Conservation (phyloP, 306 rosid species). For the Mimosa pudica region DNA sequence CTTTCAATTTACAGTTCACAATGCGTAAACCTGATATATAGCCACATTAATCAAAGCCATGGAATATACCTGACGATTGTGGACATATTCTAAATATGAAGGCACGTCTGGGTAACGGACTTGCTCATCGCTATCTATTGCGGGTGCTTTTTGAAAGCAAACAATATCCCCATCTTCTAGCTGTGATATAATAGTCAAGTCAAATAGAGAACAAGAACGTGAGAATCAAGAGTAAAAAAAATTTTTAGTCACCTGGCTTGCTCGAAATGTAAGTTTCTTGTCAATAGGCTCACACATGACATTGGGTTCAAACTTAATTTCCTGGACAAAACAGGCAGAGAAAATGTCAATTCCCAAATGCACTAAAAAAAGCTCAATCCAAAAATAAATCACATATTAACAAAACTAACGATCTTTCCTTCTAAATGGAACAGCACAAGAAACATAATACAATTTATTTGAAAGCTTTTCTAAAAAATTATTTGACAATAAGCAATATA, state of each 20-base stretch:
- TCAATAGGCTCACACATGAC: conserved; percentile 98
- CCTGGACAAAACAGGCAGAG: conserved; percentile 50
- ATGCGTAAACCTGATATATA: background rate
- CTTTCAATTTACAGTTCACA: background rate
- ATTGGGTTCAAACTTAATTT: conserved; percentile 93
- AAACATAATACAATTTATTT: conserved; percentile 17
- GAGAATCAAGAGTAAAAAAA: conserved; percentile 3
- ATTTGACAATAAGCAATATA: no score
- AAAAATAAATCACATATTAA: conserved; percentile 5
- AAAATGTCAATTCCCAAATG: conserved; percentile 24
- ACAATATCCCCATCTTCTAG: conserved; percentile 96
- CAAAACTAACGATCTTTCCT: conserved; percentile 3
- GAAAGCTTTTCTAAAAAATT: no score
- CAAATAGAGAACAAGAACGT: conserved; percentile 23
- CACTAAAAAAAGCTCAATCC: background rate
- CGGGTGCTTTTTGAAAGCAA: conserved; percentile 77
- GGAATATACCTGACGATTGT: conserved; percentile 80
- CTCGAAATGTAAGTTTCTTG: conserved; percentile 79
- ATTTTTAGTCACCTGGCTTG: conserved; percentile 72
- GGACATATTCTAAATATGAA: conserved; percentile 90
- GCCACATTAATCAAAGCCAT: background rate
- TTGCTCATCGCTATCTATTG: background rate
- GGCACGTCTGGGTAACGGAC: conserved; percentile 88
- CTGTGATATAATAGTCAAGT: conserved; percentile 45
- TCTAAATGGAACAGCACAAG: conserved; percentile 4